Percentiles rank a stretch among this genome's conserved stretches.
phyloP scores from a whole-genome alignment of 202 grass and related monocot genomes.

The Thinopyrum obtusiflorum region DNA sequence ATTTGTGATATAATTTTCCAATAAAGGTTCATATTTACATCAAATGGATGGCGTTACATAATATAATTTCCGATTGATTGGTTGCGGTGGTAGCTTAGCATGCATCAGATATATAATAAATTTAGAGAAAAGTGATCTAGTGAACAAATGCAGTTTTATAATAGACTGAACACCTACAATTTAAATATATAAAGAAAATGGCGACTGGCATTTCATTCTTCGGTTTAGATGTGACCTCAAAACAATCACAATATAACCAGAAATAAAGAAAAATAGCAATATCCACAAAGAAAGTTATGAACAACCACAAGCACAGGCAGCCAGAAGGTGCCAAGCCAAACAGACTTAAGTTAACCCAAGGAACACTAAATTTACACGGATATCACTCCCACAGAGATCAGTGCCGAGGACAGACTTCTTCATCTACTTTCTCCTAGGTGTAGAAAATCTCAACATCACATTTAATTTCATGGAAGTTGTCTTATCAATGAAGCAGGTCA shows the following conservation, averaged over 20 bases:
- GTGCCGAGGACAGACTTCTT: neutral
- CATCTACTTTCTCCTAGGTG: neutral
- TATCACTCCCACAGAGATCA: neutral
- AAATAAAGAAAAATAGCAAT: neutral
- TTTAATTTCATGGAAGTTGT: neutral
- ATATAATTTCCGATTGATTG: neutral
- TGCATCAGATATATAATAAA: slow-evolving; percentile 11
- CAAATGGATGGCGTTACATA: neutral
- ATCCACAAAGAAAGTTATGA: neutral
- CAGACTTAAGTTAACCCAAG: neutral
- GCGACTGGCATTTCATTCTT: neutral
- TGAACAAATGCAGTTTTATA: neutral
- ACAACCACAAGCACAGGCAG: neutral
- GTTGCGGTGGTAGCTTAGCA: neutral
- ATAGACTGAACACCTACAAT: neutral
- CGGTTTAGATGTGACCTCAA: neutral
- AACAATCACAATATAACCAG: neutral
- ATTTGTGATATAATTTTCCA: neutral
- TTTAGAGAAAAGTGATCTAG: neutral
- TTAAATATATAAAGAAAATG: slow-evolving; percentile 20
- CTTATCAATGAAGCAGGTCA: neutral
- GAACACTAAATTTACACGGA: neutral
- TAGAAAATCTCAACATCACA: neutral
- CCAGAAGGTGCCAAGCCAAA: neutral
- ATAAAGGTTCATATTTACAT: neutral